A percentile compares a stretch with the other conserved stretches of the same genome.
phyloP scores from a whole-genome alignment of 352 stramenopile species.

The Phytophthora tentaculata region DNA sequence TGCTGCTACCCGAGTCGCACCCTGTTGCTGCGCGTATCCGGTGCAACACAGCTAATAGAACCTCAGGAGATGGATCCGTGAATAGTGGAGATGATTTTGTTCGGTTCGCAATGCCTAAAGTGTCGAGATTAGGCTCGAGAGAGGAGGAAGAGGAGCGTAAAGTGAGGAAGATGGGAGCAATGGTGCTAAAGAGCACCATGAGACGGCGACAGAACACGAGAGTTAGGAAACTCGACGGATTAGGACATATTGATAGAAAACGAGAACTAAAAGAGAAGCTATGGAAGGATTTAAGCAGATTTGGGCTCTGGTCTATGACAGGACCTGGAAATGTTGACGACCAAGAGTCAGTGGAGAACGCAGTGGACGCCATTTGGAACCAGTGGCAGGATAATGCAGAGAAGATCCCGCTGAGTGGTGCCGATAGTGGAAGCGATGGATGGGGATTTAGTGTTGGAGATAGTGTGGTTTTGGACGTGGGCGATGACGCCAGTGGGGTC shows the following conservation, averaged over 20 bases:
- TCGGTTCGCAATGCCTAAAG: conserved; percentile 36
- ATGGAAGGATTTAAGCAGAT: conserved; percentile 61
- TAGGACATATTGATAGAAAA: conserved; percentile 28
- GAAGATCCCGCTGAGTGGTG: neutral
- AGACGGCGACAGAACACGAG: conserved; percentile 36
- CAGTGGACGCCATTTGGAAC: conserved; percentile 64
- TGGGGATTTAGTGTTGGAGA: conserved; percentile 2
- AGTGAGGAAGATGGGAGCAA: conserved; percentile 15
- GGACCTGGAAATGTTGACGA: conserved; percentile 24
- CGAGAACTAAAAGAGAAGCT: conserved; percentile 54
- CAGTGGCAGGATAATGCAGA: conserved; percentile 49
- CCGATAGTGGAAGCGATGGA: conserved; percentile 1
- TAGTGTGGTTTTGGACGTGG: conserved; percentile 11
- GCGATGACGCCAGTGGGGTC: conserved; percentile 16
- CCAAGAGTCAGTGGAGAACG: conserved; percentile 42
- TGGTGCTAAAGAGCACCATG: conserved; percentile 18
- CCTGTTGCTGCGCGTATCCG: conserved; percentile 49
- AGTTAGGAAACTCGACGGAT: conserved; percentile 42
- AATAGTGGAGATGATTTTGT: neutral
- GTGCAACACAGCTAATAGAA: conserved; percentile 24
- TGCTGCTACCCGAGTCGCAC: conserved; percentile 57
- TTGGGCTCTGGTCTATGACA: conserved; percentile 61
- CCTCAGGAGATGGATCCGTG: neutral
- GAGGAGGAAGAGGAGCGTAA: conserved; percentile 32
- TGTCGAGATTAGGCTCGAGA: conserved; percentile 46